These are phyloP conservation scores for Chlamydomonas reinhardtii DNA, from an alignment of 163 green algal species.

Conservation along the genomic window DNA sequence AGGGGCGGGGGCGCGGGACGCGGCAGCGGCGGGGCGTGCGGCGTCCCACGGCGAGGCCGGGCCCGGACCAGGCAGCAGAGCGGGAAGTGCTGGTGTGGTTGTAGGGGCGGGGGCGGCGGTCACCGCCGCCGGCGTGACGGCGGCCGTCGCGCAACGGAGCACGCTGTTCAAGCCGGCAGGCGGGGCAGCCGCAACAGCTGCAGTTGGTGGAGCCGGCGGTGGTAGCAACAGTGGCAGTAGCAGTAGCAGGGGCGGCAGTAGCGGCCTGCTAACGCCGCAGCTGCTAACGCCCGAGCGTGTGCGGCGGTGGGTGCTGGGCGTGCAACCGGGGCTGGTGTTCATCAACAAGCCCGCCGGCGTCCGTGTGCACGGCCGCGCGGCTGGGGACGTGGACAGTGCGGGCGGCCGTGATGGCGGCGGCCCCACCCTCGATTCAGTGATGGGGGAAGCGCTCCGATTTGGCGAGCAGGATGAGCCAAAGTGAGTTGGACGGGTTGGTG, in stretches of 20 bases:
- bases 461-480: constrained; percentile 7
- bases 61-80: constrained; percentile 1
- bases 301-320: constrained; percentile 44
- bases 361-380: constrained; percentile 56
- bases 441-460: constrained; percentile 16
- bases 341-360: constrained; percentile 73
- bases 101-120: neutral
- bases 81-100: neutral
- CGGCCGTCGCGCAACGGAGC: neutral
- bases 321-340: constrained; percentile 59
- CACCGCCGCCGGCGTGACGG: neutral
- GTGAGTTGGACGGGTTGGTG: neutral
- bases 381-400: neutral
- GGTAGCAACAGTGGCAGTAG: too few relatives aligned
- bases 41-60: neutral
- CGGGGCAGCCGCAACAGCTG: too few relatives aligned
- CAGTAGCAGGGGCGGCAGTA: neutral
- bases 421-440: constrained; percentile 3
- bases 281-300: constrained; percentile 25
- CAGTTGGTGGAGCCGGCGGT: too few relatives aligned
- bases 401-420: neutral
- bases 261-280: neutral
- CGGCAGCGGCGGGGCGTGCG: neutral
- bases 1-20: neutral
- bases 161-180: neutral